Base-by-base conservation (phyloP, 2,329 filamentous ascomycete species). In the Fusarium sp. region DNA sequence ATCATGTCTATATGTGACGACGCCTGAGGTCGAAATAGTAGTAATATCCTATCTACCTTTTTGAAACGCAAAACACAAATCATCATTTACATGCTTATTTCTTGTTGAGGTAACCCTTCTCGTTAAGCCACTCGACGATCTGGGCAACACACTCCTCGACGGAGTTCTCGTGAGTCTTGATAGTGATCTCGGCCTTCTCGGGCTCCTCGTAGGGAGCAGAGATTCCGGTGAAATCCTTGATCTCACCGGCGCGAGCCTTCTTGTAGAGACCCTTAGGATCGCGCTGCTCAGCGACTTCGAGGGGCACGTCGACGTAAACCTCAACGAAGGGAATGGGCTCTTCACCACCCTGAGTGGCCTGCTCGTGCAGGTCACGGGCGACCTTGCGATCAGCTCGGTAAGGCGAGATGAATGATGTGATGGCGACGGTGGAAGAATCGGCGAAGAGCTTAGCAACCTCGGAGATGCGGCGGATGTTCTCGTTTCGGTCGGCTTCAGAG, bases 201-300 rank as follows among this genome's bases (percentile, higher is more conserved):
- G 96, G 96, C 66, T 89, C 93, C 87, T 99, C 96, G 79, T 99
- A 99, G 3, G 96, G 96, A 30, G 95, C 94, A 72, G 91, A 94
- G 76, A 98, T 93, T 58, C 96, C 96, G 3, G 96, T 99, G 79
- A 99, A 99, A 74, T 98, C 93, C 82, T 97, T 96, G 82, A 98
- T 98, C 80, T 97, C 90, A 45, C 96, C 96, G 53, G 92, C 91
- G 45, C 95, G 86, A 14, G 96, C 96, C 88, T 97, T 97, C 87
- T 97, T 97, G 84, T 99, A 99, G 65, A 98, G 84, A 7, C 95
- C 96, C 89, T 99, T 99, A 50, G 96, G 96, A 78, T 99, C 96
- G 69, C 96, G 90, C 87, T 95, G 86, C 88, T 98, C 95, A 39
- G 96, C 95, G 45, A 96, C 93, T 81, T 93, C 93, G 72, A 98